A percentile compares a stretch with the other conserved stretches of the same genome.
Evolutionary conservation across 805 yeast species (phyloP).

Genomic region (Diddensiella santjacobensis): DNA sequence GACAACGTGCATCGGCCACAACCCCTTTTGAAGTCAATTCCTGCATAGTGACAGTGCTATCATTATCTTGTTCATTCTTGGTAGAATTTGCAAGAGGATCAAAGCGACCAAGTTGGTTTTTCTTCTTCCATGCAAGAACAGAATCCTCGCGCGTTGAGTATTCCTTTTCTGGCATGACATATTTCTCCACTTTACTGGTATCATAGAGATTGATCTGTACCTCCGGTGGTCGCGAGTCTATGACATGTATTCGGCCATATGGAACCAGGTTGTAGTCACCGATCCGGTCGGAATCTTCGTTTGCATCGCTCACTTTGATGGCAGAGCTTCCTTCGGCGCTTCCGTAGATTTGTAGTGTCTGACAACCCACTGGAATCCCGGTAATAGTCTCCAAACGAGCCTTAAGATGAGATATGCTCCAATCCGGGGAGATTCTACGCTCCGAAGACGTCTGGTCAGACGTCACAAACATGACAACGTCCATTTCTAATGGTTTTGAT

Average conservation of each 20-base stretch:
- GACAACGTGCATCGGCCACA: constrained; percentile 26
- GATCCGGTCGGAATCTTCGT: constrained; percentile 10
- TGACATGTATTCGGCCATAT: constrained; percentile 48
- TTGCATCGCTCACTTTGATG: constrained; percentile 5
- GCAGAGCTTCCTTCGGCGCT: constrained; percentile 18
- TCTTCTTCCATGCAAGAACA: constrained; percentile 73
- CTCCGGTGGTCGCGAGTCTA: constrained; percentile 33
- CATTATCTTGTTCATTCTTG: constrained; percentile 12
- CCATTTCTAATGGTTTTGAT: constrained; percentile 18
- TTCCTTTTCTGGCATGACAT: constrained; percentile 52
- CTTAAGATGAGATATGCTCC: constrained; percentile 55
- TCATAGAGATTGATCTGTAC: constrained; percentile 32
- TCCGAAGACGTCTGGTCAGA: constrained; percentile 68
- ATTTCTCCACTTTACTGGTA: constrained; percentile 37
- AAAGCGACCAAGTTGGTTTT: constrained; percentile 66
- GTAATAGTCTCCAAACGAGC: constrained; percentile 61
- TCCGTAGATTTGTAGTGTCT: constrained; percentile 33
- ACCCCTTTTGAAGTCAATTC: constrained; percentile 16
- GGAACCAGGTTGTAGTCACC: constrained; percentile 32
- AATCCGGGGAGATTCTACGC: constrained; percentile 56
- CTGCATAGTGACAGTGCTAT: constrained; percentile 3
- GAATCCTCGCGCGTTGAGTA: constrained; percentile 59
- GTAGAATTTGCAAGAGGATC: constrained; percentile 46
- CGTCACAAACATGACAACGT: constrained; percentile 55
- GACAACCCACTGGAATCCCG: constrained; percentile 63